These are phyloP conservation scores for Mucor mucedo DNA, from an alignment of 371 early-diverging fungal genomes.

Conservation along the genomic window DNA sequence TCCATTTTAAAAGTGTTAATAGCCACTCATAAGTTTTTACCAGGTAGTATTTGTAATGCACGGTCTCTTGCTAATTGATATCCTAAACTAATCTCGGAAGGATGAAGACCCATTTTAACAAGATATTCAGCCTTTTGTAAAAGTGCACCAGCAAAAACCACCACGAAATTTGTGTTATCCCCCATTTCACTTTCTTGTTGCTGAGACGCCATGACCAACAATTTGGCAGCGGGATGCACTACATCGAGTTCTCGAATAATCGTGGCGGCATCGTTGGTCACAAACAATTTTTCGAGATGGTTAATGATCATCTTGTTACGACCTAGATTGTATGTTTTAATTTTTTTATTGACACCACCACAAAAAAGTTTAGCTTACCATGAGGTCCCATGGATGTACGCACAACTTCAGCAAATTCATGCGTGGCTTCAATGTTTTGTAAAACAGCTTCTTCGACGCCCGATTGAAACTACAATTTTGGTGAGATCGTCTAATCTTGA, in stretches of 20 bases:
- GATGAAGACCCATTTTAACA: slow-evolving; percentile 93
- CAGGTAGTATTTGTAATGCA: slow-evolving; percentile 81
- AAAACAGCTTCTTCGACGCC: slow-evolving; percentile 96
- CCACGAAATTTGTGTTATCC: slow-evolving; percentile 95
- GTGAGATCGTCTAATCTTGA: background rate
- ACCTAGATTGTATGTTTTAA: slow-evolving; percentile 57
- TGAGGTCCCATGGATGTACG: slow-evolving; percentile 97
- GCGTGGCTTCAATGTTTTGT: slow-evolving; percentile 92
- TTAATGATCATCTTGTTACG: slow-evolving; percentile 99
- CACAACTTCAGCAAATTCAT: slow-evolving; percentile 90
- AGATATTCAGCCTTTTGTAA: slow-evolving; percentile 93
- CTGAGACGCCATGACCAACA: slow-evolving; percentile 97
- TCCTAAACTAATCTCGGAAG: slow-evolving; percentile 94
- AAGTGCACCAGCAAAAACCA: slow-evolving; percentile 93
- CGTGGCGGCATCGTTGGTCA: slow-evolving; percentile 99
- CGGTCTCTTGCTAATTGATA: slow-evolving; percentile 90
- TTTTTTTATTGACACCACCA: background rate
- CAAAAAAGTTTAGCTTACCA: slow-evolving; percentile 58
- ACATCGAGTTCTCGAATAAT: slow-evolving; percentile 98
- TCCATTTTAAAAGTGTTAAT: background rate
- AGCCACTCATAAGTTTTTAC: slow-evolving; percentile 41
- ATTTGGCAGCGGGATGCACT: slow-evolving; percentile 98
- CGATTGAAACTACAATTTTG: slow-evolving; percentile 76
- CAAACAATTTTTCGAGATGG: slow-evolving; percentile 96
- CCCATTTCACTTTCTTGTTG: slow-evolving; percentile 99